Conservation (phyloP, 2,329 filamentous ascomycete genomes). For the Dothistroma septosporum region DNA sequence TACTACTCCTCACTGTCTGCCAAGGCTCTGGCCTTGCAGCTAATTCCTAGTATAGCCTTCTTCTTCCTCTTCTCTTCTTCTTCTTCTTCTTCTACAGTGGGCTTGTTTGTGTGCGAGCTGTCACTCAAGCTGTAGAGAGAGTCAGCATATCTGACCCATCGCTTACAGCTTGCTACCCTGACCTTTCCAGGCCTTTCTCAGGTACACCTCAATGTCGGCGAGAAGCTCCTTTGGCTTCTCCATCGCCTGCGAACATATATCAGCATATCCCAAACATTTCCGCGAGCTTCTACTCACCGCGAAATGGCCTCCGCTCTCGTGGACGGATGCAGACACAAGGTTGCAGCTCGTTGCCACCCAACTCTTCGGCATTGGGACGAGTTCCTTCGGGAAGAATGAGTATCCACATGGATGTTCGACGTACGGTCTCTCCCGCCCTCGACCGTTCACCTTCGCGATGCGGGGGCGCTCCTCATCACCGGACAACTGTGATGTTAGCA, state of each 20-base stretch:
- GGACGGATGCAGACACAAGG: constrained; percentile 38
- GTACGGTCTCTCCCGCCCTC: constrained; percentile 20
- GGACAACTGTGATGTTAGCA: constrained; percentile 4
- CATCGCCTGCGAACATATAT: constrained; percentile 29
- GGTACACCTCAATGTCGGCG: constrained; percentile 34
- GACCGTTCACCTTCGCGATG: constrained; percentile 12
- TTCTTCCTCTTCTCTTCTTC: neutral
- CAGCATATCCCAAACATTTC: neutral
- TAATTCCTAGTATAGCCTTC: neutral
- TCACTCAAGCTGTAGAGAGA: neutral
- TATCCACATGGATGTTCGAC: constrained; percentile 44
- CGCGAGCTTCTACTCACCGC: constrained; percentile 17
- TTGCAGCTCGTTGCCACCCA: constrained; percentile 36
- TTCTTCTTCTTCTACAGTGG: neutral
- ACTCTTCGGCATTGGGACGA: constrained; percentile 37
- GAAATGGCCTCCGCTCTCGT: constrained; percentile 40
- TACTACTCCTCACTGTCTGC: neutral
- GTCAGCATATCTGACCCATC: neutral
- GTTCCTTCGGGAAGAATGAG: constrained; percentile 43
- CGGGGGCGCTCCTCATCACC: constrained; percentile 21
- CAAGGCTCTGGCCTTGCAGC: neutral
- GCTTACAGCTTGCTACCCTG: constrained; percentile 3
- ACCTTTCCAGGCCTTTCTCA: constrained; percentile 31
- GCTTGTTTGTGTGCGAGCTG: neutral
- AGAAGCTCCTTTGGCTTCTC: constrained; percentile 34